A percentile compares a stretch with the other conserved stretches of the same genome.
phyloP scores from a whole-genome alignment of 1,284 basidiomycete genomes.

The Pseudozyma sp. region DNA sequence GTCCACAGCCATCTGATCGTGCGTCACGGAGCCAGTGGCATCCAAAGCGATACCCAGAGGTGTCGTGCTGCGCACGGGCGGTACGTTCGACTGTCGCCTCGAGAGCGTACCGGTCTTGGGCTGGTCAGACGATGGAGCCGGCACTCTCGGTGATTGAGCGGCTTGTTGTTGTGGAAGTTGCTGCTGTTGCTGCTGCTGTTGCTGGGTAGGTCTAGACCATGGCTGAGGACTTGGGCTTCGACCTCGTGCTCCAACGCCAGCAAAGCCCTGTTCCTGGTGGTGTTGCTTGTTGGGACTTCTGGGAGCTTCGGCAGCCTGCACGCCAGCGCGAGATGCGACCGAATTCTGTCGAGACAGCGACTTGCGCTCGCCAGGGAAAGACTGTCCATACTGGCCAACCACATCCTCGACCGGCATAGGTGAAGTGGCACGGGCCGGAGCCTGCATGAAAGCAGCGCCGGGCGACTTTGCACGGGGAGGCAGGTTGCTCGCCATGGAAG shows the following conservation, averaged over 20 bases:
- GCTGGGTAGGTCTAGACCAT: constrained; percentile 39
- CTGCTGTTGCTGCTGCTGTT: constrained; percentile 34
- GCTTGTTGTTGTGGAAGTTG: constrained; percentile 38
- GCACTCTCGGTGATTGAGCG: constrained; percentile 21
- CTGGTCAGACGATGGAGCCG: constrained; percentile 23
- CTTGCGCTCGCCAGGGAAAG: constrained; percentile 83
- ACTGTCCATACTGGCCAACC: constrained; percentile 81
- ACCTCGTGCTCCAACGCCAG: constrained; percentile 61
- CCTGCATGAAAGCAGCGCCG: constrained; percentile 79
- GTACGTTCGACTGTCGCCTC: constrained; percentile 38
- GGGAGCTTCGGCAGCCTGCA: constrained; percentile 13
- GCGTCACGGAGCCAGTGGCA: constrained; percentile 79
- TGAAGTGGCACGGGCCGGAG: constrained; percentile 72
- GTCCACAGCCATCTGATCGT: constrained; percentile 80
- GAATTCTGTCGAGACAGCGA: constrained; percentile 63
- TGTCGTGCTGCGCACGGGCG: constrained; percentile 61
- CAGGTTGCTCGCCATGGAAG: constrained; percentile 42
- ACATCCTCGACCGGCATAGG: constrained; percentile 79
- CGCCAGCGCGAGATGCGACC: constrained; percentile 44
- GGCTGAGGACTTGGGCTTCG: constrained; percentile 65
- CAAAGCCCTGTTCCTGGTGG: constrained; percentile 52
- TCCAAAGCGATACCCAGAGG: constrained; percentile 81
- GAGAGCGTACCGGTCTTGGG: constrained; percentile 44
- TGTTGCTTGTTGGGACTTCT: constrained; percentile 40
- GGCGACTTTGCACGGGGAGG: constrained; percentile 78